These are phyloP conservation scores for Amylocystis lapponica DNA, from an alignment of 768 basidiomycete genomes.

Conservation along the genomic window DNA sequence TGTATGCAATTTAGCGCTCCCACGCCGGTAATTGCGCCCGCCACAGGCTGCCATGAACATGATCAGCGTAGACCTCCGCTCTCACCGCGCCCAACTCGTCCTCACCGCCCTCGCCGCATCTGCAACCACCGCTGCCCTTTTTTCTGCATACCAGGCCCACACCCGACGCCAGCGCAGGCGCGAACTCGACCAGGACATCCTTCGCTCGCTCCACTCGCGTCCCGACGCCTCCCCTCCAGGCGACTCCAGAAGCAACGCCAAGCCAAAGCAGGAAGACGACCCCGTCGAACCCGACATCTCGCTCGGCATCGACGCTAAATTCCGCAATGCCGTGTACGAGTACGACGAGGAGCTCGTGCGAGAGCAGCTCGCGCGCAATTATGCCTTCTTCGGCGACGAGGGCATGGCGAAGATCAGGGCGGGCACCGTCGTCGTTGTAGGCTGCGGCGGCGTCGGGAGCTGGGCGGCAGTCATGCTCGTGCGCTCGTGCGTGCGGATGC, in stretches of 20 bases:
- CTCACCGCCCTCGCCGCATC: constrained; percentile 63
- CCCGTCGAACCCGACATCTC: constrained; percentile 5
- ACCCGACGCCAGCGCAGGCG: constrained; percentile 39
- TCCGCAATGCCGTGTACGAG: constrained; percentile 9
- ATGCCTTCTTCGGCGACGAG: constrained; percentile 90
- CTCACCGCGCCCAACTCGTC: constrained; percentile 62
- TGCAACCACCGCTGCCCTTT: constrained; percentile 47
- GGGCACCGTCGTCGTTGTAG: constrained; percentile 80
- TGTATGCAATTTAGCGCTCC: too few relatives aligned
- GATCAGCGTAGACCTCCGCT: constrained; percentile 26
- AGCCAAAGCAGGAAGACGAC: background rate
- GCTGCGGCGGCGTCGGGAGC: constrained; percentile 95
- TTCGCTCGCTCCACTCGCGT: constrained; percentile 39
- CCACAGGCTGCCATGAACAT: too few relatives aligned
- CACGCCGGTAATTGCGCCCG: background rate
- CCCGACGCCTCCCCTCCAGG: too few relatives aligned
- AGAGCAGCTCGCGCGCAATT: constrained; percentile 91
- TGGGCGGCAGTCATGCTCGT: constrained; percentile 94
- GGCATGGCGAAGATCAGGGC: constrained; percentile 74
- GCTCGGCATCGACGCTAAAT: background rate
- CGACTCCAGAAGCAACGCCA: background rate
- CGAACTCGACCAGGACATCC: constrained; percentile 52
- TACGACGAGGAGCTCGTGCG: constrained; percentile 78
- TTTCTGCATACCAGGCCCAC: constrained; percentile 55
- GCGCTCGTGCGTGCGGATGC: constrained; percentile 59